Base-by-base conservation (phyloP, 305 asterid species). In the Fraxinus albicans region DNA sequence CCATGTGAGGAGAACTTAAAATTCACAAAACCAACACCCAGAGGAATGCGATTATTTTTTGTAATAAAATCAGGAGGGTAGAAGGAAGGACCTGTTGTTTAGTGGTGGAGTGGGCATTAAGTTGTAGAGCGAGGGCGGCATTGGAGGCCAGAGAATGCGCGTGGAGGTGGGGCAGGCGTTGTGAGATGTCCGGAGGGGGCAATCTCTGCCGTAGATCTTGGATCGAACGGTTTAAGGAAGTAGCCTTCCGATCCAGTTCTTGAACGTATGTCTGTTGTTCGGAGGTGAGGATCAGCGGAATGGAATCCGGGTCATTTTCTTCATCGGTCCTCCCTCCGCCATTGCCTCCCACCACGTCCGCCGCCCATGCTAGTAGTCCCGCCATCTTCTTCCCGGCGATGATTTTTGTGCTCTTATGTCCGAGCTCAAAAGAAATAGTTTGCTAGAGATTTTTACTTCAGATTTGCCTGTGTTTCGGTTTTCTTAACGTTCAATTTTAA, bases 281-380 rank as follows among this genome's bases (percentile, higher is more conserved):
- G 2, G 96, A 93, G 2, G 98, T 93, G 85, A 96, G 92, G 73
- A 94, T 91, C 58, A 95, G 84, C 50, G 98, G 97, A 81, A 95
- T 92, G 8, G 94, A 95, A 87, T 86, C 76, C 13, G 89, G 92
- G 73, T 88, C 88, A 73, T 87, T 86, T 15, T 91, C 97, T 6
- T 87, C 97, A 81, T 86, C 92, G 83, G 86, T 83, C 78, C 90
- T 84, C 36, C 81, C 90, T 21, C 91, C 90, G 13, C 90, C 93
- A 25, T 95, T 93, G 82, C 92, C 88, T 69, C 98, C 97, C 47
- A 96, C 98, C 81, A 96, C 99, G 84, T 95, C 99, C 77, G 99
- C 97, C 83, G 99, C 99, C 99, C 99, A 96, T 15, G 98, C 97
- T 63, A 96, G 91, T 77, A 96, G 87, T 27, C 98, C 98, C 15